phyloP scores from a whole-genome alignment of 2,329 filamentous ascomycete species.

The Nemania bipapillata region DNA sequence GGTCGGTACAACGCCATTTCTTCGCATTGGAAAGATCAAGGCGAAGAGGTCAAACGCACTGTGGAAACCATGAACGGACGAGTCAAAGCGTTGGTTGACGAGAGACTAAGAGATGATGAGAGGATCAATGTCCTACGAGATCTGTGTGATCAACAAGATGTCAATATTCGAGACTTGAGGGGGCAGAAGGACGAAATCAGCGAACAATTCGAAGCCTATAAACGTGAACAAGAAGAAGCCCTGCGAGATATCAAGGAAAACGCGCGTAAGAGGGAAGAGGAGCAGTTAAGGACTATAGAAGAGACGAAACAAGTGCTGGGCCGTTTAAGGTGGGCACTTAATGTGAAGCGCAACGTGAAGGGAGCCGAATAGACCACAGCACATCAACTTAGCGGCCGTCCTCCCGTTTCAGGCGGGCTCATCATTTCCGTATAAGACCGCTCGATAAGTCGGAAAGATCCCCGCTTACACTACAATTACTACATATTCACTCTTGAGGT shows the following conservation, averaged over 20 bases:
- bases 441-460: neutral
- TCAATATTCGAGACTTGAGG: slow-evolving; percentile 70
- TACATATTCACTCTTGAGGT: slow-evolving; percentile 26
- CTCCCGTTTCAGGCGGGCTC: slow-evolving; percentile 38
- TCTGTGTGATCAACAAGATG: slow-evolving; percentile 77
- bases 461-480: neutral
- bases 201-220: slow-evolving; percentile 71
- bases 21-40: slow-evolving; percentile 74
- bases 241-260: slow-evolving; percentile 69
- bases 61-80: slow-evolving; percentile 63
- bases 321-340: slow-evolving; percentile 78
- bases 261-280: slow-evolving; percentile 67
- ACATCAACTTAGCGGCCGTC: too few species aligned
- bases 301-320: slow-evolving; percentile 70
- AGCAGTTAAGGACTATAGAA: slow-evolving; percentile 68
- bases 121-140: slow-evolving; percentile 73
- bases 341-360: slow-evolving; percentile 70
- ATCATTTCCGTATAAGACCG: neutral
- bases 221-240: slow-evolving; percentile 69
- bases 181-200: slow-evolving; percentile 71
- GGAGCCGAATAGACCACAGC: slow-evolving; percentile 65
- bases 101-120: slow-evolving; percentile 69
- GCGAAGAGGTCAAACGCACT: slow-evolving; percentile 67
- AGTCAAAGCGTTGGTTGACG: slow-evolving; percentile 65
- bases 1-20: slow-evolving; percentile 75